Conservation (phyloP, 805 yeast genomes). For the Ogataea corticis region DNA sequence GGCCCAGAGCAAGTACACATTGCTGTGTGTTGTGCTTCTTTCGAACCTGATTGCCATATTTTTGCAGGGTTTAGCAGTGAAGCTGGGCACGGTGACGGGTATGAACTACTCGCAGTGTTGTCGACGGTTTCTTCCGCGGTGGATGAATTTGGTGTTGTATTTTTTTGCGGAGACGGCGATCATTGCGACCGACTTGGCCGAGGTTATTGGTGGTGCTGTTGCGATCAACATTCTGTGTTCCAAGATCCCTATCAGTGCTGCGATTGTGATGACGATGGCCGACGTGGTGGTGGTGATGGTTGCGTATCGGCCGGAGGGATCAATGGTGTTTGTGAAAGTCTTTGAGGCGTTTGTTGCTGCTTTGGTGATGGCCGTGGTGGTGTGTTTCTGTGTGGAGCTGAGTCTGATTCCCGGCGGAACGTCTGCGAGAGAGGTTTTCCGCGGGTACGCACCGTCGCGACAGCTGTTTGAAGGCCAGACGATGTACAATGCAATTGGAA, state of each 20-base stretch:
- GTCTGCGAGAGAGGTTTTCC: conserved; percentile 35
- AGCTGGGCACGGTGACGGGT: conserved; percentile 51
- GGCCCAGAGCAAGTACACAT: conserved; percentile 42
- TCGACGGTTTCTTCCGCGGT: conserved; percentile 40
- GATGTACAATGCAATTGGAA: conserved; percentile 47
- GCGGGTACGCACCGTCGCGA: conserved; percentile 46
- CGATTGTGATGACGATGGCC: conserved; percentile 44
- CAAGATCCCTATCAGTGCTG: conserved; percentile 49
- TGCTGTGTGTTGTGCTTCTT: conserved; percentile 43
- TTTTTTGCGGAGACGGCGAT: conserved; percentile 49
- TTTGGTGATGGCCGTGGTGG: conserved; percentile 43
- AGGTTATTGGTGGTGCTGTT: conserved; percentile 53
- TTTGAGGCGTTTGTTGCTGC: conserved; percentile 46
- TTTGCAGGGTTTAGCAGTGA: conserved; percentile 44
- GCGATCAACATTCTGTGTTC: conserved; percentile 46
- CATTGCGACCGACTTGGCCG: conserved; percentile 54
- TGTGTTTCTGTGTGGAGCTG: conserved; percentile 48
- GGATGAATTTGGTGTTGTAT: conserved; percentile 42
- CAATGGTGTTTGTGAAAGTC: conserved; percentile 41
- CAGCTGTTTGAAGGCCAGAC: conserved; percentile 45
- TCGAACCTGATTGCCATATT: conserved; percentile 49
- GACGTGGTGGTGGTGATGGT: conserved; percentile 48
- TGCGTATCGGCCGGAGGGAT: conserved; percentile 47
- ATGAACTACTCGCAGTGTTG: conserved; percentile 47
- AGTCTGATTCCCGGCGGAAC: conserved; percentile 34